Evolutionary conservation across 139 green algal species (phyloP), one percentile per base, ranked within the genome.

Genomic region (Haematococcus sp.): DNA sequence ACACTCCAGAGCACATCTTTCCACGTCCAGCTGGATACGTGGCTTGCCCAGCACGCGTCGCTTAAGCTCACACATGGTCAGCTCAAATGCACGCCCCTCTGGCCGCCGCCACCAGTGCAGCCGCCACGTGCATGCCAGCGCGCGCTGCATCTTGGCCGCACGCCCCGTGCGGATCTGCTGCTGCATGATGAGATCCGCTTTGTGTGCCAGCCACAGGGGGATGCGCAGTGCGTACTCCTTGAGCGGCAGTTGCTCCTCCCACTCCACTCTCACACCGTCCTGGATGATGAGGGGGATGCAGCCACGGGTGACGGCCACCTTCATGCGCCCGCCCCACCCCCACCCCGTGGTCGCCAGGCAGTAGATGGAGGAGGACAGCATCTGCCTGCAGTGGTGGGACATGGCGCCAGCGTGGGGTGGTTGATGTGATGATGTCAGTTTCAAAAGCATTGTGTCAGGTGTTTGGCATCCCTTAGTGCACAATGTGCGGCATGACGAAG

Each of bases 221-320:
- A 73, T 3, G 5, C 68, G 15, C 5, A 74, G 25, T 25, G 68
- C 68, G 32, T 74, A 74, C 68, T 74, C 68, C 51, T 74, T 74
- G 27, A 74, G 46, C 5, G 68, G 68, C 51, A 74, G 54, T 49
- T 74, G 68, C 54, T 74, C 68, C 68, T 74, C 68, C 28, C 28
- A 74, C 68, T 74, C 68, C 32, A 74, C 68, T 2, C 58, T 23
- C 3, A 66, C 63, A 27, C 68, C 68, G 30, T 74, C 68, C 25
- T 73, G 49, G 3, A 34, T 11, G 23, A 30, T 63, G 54, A 30
- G 54, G 54, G 68, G 68, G 68, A 74, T 74, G 68, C 68, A 74
- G 23, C 68, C 68, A 17, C 68, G 28, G 9, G 68, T 67, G 31
- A 66, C 68, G 4, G 68, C 28, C 52, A 52, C 68, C 54, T 74